Evolutionary conservation across 352 stramenopile species (phyloP), one percentile per base, ranked within the genome.

Genomic region (Pythium oligandrum): DNA sequence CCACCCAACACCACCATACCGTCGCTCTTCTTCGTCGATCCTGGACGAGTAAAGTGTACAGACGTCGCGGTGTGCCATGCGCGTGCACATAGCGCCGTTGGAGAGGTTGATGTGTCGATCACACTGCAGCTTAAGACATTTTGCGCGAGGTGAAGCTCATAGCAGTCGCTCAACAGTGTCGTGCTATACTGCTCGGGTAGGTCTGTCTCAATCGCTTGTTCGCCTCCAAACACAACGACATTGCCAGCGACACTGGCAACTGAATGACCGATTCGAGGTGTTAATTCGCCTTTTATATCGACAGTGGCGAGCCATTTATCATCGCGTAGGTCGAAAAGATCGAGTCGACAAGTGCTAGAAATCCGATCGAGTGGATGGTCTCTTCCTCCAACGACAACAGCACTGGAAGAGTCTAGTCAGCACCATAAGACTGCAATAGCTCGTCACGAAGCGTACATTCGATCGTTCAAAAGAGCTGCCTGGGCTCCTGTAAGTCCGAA

Each of bases 151-250:
- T 58, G 73, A 34, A 89, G 55, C 49, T 77, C 61, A 45, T 75
- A 68, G 35, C 74, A 55, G 39, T 83, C 75, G 26, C 66, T 67
- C 17, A 70, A 61, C n/a, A 58, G 38, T 6, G 48, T 4, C 45
- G 33, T 37, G 17, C 17, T 26, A 26, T 26, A 26, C 17, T 26
- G 17, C 17, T 26, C 17, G 17, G 17, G 17, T 26, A 32, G 46
- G 6, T 11, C 44, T 37, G 10, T 3, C 5, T 34, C 17, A 26
- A 6, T 50, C 42, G 40, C 45, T 43, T 48, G 39, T 32, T 90
- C 75, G 4, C 82, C 82, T 11, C 82, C 82, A 61, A 92, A 92
- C 0, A 72, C 57, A 38, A 79, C 77, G 3, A 61, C 67, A 44
- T 65, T 62, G 3, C 66, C 43, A 34, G 70, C 53, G 11, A 88